phyloP scores from a whole-genome alignment of 2,329 filamentous ascomycete genomes.

The Plenodomus biglobosus region DNA sequence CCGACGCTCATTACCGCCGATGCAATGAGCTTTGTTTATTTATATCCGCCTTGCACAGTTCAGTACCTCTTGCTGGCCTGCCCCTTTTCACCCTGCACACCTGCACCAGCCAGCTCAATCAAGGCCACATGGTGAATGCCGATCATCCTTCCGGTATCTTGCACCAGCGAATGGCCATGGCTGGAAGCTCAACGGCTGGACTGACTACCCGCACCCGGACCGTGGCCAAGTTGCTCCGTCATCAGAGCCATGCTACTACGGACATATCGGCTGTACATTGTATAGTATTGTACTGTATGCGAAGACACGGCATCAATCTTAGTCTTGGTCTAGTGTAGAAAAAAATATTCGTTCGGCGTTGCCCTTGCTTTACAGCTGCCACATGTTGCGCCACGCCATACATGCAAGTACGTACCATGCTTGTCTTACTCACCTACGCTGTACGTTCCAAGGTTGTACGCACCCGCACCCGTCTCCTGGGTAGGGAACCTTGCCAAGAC shows the following conservation, averaged over 20 bases:
- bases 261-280: neutral
- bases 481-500: slow-evolving; percentile 24
- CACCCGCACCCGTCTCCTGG: slow-evolving; percentile 7
- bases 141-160: neutral
- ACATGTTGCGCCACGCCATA: neutral
- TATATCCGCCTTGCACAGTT: neutral
- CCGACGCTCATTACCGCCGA: too few species aligned
- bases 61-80: neutral
- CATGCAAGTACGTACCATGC: too few species aligned
- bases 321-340: too few species aligned
- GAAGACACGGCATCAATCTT: too few species aligned
- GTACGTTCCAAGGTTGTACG: too few species aligned
- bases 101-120: too few species aligned
- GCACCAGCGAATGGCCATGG: slow-evolving; percentile 2
- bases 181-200: slow-evolving; percentile 14
- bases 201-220: slow-evolving; percentile 20
- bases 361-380: neutral
- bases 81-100: neutral
- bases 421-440: too few species aligned
- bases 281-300: slow-evolving; percentile 17
- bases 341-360: too few species aligned
- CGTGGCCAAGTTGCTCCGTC: slow-evolving; percentile 1
- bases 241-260: neutral
- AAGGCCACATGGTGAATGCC: too few species aligned
- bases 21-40: neutral